Evolutionary conservation across 441 rosid species (phyloP).

Genomic region (Theobroma grandiflorum): DNA sequence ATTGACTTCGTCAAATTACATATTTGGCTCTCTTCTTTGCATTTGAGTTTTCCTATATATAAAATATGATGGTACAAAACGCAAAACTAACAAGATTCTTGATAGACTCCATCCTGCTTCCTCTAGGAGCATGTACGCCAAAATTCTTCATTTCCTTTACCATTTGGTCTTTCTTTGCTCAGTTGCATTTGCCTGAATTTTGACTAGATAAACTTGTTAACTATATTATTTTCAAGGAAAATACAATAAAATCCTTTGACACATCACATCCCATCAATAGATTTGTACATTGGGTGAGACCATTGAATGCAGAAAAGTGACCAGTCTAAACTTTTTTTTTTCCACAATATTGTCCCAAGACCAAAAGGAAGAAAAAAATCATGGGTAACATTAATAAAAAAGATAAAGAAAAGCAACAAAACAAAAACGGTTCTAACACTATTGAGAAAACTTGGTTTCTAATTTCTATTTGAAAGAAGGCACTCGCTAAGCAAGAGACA

Average conservation of each 20-base stretch:
- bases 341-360: too few relatives aligned
- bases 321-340: too few relatives aligned
- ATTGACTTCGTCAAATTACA: too few relatives aligned
- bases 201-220: neutral
- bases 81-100: too few relatives aligned
- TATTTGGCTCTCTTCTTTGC: too few relatives aligned
- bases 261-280: neutral
- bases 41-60: too few relatives aligned
- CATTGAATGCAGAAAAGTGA: too few relatives aligned
- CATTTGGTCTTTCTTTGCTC: neutral
- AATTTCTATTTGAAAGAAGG: conserved; percentile 6
- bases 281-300: neutral
- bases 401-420: neutral
- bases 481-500: neutral
- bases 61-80: neutral
- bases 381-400: neutral
- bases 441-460: conserved; percentile 2
- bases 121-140: neutral
- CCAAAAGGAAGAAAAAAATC: too few relatives aligned
- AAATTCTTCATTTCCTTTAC: too few relatives aligned
- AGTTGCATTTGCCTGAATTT: neutral
- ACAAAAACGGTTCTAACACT: neutral
- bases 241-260: neutral
- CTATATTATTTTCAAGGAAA: neutral
- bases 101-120: neutral